Percentiles rank a stretch among this genome's conserved stretches.
These are phyloP conservation scores for Lathyrus oleraceus DNA, from an alignment of 306 rosid species.

Conservation along the genomic window DNA sequence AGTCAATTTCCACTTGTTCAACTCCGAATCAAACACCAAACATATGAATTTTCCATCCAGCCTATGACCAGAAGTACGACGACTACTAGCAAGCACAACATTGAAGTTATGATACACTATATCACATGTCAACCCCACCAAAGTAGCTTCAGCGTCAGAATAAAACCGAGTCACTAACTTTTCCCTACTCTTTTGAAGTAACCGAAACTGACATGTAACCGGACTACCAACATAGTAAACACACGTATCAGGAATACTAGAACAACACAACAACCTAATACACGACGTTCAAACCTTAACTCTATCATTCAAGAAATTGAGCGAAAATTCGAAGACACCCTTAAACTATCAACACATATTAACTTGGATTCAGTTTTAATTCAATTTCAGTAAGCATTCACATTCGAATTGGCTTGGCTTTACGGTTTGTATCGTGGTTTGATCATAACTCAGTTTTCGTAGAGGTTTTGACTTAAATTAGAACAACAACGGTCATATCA, in stretches of 20 bases:
- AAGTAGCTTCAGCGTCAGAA: constrained; percentile 75
- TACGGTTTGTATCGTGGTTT: too few species aligned
- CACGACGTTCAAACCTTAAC: constrained; percentile 83
- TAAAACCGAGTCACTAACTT: constrained; percentile 73
- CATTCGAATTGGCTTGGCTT: too few species aligned
- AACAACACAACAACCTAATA: constrained; percentile 83
- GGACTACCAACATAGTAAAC: constrained; percentile 83
- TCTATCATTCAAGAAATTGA: constrained; percentile 68
- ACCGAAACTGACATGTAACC: constrained; percentile 66
- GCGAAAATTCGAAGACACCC: constrained; percentile 66
- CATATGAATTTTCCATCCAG: constrained; percentile 76
- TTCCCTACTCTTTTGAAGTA: constrained; percentile 84
- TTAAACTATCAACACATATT: constrained; percentile 69
- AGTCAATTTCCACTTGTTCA: constrained; percentile 74
- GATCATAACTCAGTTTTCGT: too few species aligned
- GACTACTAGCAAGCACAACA: constrained; percentile 67
- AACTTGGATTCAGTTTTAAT: constrained; percentile 64
- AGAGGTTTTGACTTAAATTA: too few species aligned
- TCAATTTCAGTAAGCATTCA: too few species aligned
- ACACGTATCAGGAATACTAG: constrained; percentile 81
- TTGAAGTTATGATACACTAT: constrained; percentile 46
- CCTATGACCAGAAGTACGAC: constrained; percentile 76
- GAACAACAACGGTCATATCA: too few species aligned
- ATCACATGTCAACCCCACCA: constrained; percentile 76
- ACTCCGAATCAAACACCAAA: constrained; percentile 73